Evolutionary conservation across 169 alveolate species (phyloP).

Genomic region (Plasmodium vivax): DNA sequence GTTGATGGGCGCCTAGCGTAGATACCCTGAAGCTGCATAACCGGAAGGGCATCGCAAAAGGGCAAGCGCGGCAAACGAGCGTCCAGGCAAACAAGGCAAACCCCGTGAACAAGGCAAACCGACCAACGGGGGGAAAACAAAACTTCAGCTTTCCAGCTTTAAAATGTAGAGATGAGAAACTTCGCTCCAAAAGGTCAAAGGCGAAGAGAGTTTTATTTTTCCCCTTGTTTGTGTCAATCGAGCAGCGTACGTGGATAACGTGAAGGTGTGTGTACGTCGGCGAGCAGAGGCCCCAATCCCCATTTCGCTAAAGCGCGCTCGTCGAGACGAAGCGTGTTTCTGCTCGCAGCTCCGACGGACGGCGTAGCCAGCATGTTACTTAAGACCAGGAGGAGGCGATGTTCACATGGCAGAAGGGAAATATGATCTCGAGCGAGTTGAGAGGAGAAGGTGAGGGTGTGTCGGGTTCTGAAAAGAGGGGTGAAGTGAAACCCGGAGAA

Average conservation of each 20-base stretch:
- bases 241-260: not conserved
- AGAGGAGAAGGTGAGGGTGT: not conserved
- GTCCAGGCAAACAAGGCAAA: not conserved
- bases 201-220: not conserved
- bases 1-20: not conserved
- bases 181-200: not conserved
- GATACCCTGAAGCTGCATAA: not conserved
- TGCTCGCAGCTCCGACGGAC: not conserved
- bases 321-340: not conserved
- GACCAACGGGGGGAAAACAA: not conserved
- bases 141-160: not conserved
- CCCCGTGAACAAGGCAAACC: not conserved
- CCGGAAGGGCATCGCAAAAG: not conserved
- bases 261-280: not conserved
- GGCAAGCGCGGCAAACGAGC: not conserved
- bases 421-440: not conserved
- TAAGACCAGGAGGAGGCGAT: not conserved
- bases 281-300: not conserved
- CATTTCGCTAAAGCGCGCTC: not conserved
- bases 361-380: constrained; percentile 4
- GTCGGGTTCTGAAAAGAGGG: not conserved
- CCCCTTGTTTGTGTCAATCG: not conserved
- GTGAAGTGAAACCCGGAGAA: not conserved
- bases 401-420: constrained; percentile 24
- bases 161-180: not conserved